Conservation (phyloP, 2,329 filamentous ascomycete genomes). For the Colletotrichum lentis region DNA sequence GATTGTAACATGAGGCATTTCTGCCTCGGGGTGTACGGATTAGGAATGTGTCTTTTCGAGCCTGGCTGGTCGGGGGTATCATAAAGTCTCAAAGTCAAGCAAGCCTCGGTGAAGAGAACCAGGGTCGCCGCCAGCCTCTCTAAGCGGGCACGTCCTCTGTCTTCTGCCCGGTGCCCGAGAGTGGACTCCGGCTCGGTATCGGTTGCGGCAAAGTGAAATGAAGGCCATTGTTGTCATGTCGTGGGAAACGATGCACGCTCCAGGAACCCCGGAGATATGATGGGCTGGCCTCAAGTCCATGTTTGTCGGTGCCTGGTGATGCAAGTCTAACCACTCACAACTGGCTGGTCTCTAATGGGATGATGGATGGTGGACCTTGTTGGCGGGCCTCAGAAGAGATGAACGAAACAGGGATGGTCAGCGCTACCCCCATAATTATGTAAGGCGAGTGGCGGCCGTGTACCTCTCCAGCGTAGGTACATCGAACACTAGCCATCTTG, state of each 20-base stretch:
- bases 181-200: background rate
- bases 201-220: background rate
- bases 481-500: no score
- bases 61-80: background rate
- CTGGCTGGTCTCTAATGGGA: no score
- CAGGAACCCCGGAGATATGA: background rate
- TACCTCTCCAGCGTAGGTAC: no score
- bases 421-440: no score
- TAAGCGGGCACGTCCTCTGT: no score
- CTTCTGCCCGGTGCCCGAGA: background rate
- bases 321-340: background rate
- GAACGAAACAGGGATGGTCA: background rate
- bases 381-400: conserved; percentile 12
- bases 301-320: background rate
- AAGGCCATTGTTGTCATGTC: background rate
- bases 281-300: background rate
- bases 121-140: background rate
- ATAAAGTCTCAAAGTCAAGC: background rate
- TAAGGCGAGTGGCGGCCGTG: no score
- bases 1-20: background rate
- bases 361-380: background rate
- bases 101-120: background rate
- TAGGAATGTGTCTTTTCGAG: background rate
- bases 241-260: background rate
- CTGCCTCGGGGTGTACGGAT: background rate